Conservation (phyloP, 495 filamentous ascomycete species). For the Pyrenula aspistea region DNA sequence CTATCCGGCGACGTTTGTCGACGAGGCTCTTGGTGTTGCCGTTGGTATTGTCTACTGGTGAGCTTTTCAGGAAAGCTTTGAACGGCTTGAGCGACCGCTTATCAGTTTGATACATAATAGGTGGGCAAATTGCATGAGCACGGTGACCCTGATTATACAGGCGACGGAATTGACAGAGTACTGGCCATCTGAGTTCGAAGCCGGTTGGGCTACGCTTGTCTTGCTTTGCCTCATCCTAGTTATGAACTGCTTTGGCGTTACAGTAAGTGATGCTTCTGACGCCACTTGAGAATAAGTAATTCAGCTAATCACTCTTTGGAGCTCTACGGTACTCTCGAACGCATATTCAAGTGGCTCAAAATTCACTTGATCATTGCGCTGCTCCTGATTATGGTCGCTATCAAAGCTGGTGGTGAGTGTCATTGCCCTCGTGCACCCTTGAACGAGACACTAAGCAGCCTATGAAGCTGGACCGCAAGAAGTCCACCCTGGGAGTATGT, state of each 20-base stretch:
- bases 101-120: constrained; percentile 3
- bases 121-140: constrained; percentile 17
- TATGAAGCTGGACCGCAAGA: constrained; percentile 7
- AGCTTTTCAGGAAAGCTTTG: constrained; percentile 1
- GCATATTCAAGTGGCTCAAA: constrained; percentile 17
- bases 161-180: constrained; percentile 14
- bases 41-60: constrained; percentile 30
- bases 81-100: constrained; percentile 1
- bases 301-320: background rate
- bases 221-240: constrained; percentile 11
- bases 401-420: constrained; percentile 14
- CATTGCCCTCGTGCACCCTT: background rate
- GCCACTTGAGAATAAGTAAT: background rate
- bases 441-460: background rate
- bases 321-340: constrained; percentile 20
- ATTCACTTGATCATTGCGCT: constrained; percentile 11
- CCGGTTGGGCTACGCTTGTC: constrained; percentile 9
- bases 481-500: constrained; percentile 2
- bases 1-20: constrained; percentile 28
- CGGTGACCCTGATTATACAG: constrained; percentile 13
- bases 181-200: constrained; percentile 9
- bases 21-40: constrained; percentile 24
- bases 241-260: constrained; percentile 16
- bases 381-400: constrained; percentile 12
- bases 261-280: constrained; percentile 2